phyloP scores from a whole-genome alignment of 805 yeast species.

The Pichia gijzeniarum region DNA sequence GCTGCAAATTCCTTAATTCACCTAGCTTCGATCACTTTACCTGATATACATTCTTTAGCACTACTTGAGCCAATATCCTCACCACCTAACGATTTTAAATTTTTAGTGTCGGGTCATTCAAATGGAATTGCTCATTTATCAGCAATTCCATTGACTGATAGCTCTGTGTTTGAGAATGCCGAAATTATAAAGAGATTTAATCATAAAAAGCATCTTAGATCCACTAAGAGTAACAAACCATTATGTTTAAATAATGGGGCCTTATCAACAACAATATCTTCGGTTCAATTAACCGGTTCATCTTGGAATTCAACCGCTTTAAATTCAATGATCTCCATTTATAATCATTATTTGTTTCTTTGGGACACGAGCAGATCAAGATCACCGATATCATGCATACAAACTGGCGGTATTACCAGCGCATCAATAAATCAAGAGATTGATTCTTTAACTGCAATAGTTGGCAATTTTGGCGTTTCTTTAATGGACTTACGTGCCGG shows the following conservation, averaged over 20 bases:
- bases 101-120: slow-evolving; percentile 66
- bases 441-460: slow-evolving; percentile 52
- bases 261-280: slow-evolving; percentile 26
- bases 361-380: slow-evolving; percentile 68
- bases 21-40: slow-evolving; percentile 51
- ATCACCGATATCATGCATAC: slow-evolving; percentile 50
- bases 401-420: slow-evolving; percentile 42
- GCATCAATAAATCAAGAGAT: slow-evolving; percentile 44
- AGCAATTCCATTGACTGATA: slow-evolving; percentile 47
- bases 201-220: slow-evolving; percentile 56
- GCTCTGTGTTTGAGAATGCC: slow-evolving; percentile 42
- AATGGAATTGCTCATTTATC: slow-evolving; percentile 71
- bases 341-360: slow-evolving; percentile 62
- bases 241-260: slow-evolving; percentile 7
- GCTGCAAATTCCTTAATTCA: slow-evolving; percentile 40
- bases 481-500: slow-evolving; percentile 58
- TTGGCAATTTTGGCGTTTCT: slow-evolving; percentile 70
- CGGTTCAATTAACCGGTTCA: slow-evolving; percentile 33
- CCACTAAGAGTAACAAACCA: slow-evolving; percentile 11
- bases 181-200: slow-evolving; percentile 73
- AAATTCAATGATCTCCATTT: slow-evolving; percentile 52
- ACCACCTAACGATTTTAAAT: slow-evolving; percentile 30
- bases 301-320: slow-evolving; percentile 38
- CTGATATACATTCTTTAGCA: slow-evolving; percentile 46
- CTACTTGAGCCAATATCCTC: slow-evolving; percentile 34